Base-by-base conservation (phyloP, 2,329 filamentous ascomycete genomes). In the Balansia obtecta region DNA sequence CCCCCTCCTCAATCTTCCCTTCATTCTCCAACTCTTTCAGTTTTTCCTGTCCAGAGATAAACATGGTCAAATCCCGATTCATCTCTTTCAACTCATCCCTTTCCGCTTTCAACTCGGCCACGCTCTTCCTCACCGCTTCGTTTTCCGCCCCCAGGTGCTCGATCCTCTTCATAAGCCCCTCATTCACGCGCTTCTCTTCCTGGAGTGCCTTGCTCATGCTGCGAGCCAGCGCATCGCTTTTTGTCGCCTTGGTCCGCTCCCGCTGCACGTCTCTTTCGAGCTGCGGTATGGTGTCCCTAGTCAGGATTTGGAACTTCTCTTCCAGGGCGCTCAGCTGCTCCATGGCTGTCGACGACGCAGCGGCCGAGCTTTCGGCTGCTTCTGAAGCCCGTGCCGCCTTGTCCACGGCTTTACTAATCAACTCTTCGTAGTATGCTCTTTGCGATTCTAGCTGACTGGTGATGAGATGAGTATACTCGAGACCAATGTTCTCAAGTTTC, bases 401-500 rank as follows among this genome's bases (percentile, higher is more conserved):
- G 66, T 95, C 88, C 0, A 85, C 89, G 0, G 88, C 88, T 55
- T 94, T 88, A 60, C 83, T 85, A 48, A 98, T 78, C 64, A 95
- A 82, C 58, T 95, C 91, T 64, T 97, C 91, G 58, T 95, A 98
- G 67, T 97, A 98, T 0, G 86, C 76, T 10, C 93, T 80, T 65
- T 98, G 93, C 42, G 85, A 89, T 63, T 97, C 93, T 2, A 98
- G 80, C 62, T 98, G 93, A 53, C 84, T 90, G 3, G 88, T 94
- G 11, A 98, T 79, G 2, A 98, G 79, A 62, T 96, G 90, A 0
- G 91, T 93, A 65, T 97, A 98, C 68, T 98, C 93, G 57, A 93
- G 77, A 32, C 88, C 88, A 63, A 97, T 94, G 61, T 80, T 87
- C 55, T 84, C 80, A 10, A 83, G 65, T 62, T 84, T 84, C 43